These are phyloP conservation scores for Paecilomyces fulvus DNA, from an alignment of 2,329 filamentous ascomycete species.

Conservation along the genomic window DNA sequence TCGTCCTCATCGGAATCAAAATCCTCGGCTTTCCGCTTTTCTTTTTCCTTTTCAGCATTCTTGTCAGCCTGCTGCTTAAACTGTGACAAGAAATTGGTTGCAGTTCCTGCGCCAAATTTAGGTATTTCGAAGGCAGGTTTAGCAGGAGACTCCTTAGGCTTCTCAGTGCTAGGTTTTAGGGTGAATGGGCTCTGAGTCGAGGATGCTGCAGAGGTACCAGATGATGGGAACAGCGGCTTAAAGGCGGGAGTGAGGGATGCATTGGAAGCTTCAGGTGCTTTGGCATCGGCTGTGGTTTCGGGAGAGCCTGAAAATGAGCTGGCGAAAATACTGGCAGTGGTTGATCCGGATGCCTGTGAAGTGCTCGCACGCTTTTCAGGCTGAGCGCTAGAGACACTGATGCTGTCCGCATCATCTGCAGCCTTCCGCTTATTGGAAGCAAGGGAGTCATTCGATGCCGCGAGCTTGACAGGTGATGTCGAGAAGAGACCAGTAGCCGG, in stretches of 20 bases:
- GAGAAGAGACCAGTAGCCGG: constrained; percentile 5
- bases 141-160: constrained; percentile 4
- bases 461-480: constrained; percentile 10
- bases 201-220: constrained; percentile 6
- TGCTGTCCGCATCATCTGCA: constrained; percentile 9
- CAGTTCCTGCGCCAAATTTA: constrained; percentile 23
- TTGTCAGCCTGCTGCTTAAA: constrained; percentile 34
- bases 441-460: constrained; percentile 1
- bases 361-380: constrained; percentile 10
- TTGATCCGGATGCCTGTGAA: constrained; percentile 10
- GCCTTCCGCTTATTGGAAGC: constrained; percentile 11
- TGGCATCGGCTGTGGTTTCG: constrained; percentile 1
- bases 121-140: constrained; percentile 17
- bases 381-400: constrained; percentile 3
- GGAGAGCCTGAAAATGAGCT: constrained; percentile 18
- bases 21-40: constrained; percentile 42
- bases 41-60: constrained; percentile 35
- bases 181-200: constrained; percentile 12
- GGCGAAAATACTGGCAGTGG: constrained; percentile 23
- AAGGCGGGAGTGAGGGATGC: constrained; percentile 2
- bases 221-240: constrained; percentile 11
- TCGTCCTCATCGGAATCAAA: constrained; percentile 47
- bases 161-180: constrained; percentile 10
- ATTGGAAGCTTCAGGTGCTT: constrained; percentile 1
- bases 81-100: constrained; percentile 32